These are phyloP conservation scores for Narthecium ossifragum DNA, from an alignment of 106 monocot genomes.

Conservation along the genomic window DNA sequence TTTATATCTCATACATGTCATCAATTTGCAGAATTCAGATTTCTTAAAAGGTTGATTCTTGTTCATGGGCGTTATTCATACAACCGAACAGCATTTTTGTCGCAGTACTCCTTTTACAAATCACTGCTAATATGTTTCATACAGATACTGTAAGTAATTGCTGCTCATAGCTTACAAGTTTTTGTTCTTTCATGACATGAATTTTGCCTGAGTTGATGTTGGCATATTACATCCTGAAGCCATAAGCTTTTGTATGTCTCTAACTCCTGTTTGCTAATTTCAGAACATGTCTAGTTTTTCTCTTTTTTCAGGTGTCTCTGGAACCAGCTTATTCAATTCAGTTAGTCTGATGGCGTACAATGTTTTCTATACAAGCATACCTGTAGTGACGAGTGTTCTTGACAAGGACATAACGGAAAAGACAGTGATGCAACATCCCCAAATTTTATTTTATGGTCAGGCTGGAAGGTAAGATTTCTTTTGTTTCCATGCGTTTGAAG, in stretches of 20 bases:
- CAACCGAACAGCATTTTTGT: conserved; percentile 95
- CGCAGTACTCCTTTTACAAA: conserved; percentile 98
- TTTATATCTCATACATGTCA: too few relatives aligned
- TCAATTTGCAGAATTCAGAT: conserved; percentile 72
- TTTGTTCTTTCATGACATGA: background rate
- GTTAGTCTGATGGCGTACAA: conserved; percentile 98
- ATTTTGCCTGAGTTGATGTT: too few relatives aligned
- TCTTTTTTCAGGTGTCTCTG: conserved; percentile 88
- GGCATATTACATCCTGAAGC: too few relatives aligned
- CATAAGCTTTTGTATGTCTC: too few relatives aligned
- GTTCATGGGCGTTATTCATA: conserved; percentile 98
- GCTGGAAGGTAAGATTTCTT: conserved; percentile 67
- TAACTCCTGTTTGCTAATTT: background rate
- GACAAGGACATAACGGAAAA: conserved; percentile 92
- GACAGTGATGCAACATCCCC: conserved; percentile 85
- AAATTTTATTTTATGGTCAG: conserved; percentile 78
- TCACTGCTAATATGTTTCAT: conserved; percentile 89
- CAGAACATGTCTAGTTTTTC: conserved; percentile 59
- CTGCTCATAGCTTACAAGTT: conserved; percentile 1
- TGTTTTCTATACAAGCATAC: conserved; percentile 94
- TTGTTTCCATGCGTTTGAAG: background rate
- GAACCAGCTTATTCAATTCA: conserved; percentile 92
- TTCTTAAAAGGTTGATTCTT: conserved; percentile 94
- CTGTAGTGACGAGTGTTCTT: conserved; percentile 70
- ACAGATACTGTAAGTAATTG: conserved; percentile 81